Evolutionary conservation across 345 rosid genomes (phyloP).

Genomic region (Toxicodendron radicans): DNA sequence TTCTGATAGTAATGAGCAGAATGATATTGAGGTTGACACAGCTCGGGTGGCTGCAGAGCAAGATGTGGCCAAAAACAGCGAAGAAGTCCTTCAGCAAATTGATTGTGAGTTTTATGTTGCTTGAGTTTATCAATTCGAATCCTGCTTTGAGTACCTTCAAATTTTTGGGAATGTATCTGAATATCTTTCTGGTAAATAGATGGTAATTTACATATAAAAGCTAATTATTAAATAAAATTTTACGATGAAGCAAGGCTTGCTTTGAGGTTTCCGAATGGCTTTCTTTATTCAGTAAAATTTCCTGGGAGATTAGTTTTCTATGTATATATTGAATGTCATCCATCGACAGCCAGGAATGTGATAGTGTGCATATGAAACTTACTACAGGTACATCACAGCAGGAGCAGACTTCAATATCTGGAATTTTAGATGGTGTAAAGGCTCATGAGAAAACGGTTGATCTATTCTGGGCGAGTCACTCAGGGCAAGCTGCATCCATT

Average conservation of each 20-base stretch:
- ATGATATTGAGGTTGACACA: slow-evolving; percentile 65
- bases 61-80: slow-evolving; percentile 46
- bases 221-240: background rate
- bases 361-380: slow-evolving; percentile 9
- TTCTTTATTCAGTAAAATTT: background rate
- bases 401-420: slow-evolving; percentile 52
- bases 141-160: background rate
- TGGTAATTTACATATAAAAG: too few species aligned
- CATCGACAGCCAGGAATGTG: background rate
- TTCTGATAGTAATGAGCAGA: slow-evolving; percentile 63
- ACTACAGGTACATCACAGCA: slow-evolving; percentile 64
- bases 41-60: slow-evolving; percentile 64
- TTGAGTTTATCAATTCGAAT: background rate
- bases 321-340: background rate
- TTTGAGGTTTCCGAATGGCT: background rate
- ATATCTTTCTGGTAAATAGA: too few species aligned
- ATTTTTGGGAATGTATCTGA: too few species aligned
- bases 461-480: slow-evolving; percentile 59
- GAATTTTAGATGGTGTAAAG: slow-evolving; percentile 53
- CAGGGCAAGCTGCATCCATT: slow-evolving; percentile 55
- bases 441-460: slow-evolving; percentile 50
- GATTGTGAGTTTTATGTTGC: slow-evolving; percentile 50
- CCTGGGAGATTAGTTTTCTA: background rate
- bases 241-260: background rate
- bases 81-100: slow-evolving; percentile 53